Base-by-base conservation (phyloP, 2,329 filamentous ascomycete genomes). In the Neopestalotiopsis rosae region DNA sequence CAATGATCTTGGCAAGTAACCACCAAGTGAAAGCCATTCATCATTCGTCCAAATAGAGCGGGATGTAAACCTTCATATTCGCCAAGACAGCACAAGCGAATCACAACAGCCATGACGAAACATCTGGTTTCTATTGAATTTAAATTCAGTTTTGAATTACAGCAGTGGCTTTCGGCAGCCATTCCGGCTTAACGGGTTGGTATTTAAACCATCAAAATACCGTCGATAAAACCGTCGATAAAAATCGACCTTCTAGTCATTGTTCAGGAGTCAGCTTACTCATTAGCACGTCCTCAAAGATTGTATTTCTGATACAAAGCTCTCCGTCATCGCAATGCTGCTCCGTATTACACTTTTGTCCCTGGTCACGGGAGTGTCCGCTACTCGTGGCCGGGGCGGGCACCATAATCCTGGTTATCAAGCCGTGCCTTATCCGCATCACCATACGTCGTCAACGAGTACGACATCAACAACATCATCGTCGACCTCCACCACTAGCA, bases 41-140 rank as follows among this genome's bases (percentile, higher is more conserved):
- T 49, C 14, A 49, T 49, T 49, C 42, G 42, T 49, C 42, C 42
- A 49, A 7, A 49, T 49, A n/a, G 7, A n/a, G 42, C 42, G 42
- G 42, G 42, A 49, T 3, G 42, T 49, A n/a, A 49, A 49, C 42
- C 42, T 49, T 49, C 42, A 49, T 49, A 49, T 49, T 49, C 42
- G 42, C 42, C 14, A 49, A 49, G 42, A 49, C 12, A 49, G n/a
- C 42, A 49, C 14, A 49, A 49, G 42, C 42, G 42, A 49, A 49
- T 49, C 12, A 49, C 42, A 49, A 49, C 42, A 49, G 42, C 14
- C 42, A 49, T 49, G 42, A 49, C 14, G 42, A 49, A 49, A 49
- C 42, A 49, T 49, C 42, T 49, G 42, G 42, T 49, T 49, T 49
- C 42, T 49, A 49, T 49, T 49, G 42, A 49, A n/a, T 49, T 49